Conservation (phyloP, 495 filamentous ascomycete genomes). For the Terfezia boudieri region DNA sequence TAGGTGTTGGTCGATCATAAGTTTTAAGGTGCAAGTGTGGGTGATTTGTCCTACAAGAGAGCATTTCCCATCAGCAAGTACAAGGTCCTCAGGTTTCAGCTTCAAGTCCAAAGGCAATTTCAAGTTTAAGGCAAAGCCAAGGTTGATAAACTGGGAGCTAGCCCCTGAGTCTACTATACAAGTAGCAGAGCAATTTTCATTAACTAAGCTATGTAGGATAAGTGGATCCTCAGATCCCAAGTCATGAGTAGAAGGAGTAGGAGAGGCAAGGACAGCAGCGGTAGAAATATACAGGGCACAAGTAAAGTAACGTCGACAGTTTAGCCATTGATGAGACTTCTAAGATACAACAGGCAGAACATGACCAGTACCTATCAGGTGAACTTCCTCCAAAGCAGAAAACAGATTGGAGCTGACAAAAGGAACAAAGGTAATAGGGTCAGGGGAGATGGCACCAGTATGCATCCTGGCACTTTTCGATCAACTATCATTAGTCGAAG, state of each 20-base stretch:
- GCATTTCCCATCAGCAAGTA: not conserved
- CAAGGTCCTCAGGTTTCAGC: not conserved
- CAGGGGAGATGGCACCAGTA: too few species aligned
- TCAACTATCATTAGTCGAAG: not conserved
- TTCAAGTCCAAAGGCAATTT: not conserved
- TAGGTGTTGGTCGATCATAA: not conserved
- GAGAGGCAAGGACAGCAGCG: not conserved
- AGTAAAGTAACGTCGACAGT: too few species aligned
- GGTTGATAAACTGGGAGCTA: not conserved
- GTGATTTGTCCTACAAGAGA: not conserved
- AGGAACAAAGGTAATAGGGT: too few species aligned
- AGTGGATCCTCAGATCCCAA: not conserved
- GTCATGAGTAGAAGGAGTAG: not conserved
- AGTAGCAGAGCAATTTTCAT: not conserved
- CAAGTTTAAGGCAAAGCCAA: not conserved
- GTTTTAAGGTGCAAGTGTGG: not conserved
- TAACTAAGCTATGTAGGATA: not conserved
- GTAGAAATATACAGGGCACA: not conserved
- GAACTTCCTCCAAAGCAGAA: too few species aligned
- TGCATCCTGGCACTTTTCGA: too few species aligned
- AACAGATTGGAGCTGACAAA: too few species aligned
- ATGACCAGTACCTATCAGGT: too few species aligned
- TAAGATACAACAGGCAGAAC: too few species aligned
- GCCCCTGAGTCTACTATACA: too few species aligned
- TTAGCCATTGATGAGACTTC: too few species aligned